These are phyloP conservation scores for Sordariomycetes sp. DNA, from an alignment of 2,329 filamentous ascomycete genomes.

Conservation along the genomic window DNA sequence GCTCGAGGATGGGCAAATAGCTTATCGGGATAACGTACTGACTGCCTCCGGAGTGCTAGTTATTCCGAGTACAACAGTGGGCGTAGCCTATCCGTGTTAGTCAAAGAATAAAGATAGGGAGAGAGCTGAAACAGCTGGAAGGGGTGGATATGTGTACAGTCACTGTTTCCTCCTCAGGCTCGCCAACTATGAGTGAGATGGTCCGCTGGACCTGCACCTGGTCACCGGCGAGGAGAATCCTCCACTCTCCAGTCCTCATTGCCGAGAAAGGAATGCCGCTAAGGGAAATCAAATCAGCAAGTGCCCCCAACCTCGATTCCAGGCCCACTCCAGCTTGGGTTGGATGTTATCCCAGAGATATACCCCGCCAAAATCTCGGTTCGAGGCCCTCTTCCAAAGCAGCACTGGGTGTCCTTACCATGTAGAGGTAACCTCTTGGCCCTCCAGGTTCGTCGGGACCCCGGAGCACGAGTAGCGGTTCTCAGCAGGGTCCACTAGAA, in stretches of 20 bases:
- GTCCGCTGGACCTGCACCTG: slow-evolving; percentile 23
- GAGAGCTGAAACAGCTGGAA: background rate
- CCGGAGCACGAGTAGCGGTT: slow-evolving; percentile 23
- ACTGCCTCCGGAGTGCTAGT: slow-evolving; percentile 23
- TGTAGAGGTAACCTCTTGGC: slow-evolving; percentile 22
- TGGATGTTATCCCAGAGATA: no score
- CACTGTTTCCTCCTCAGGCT: slow-evolving; percentile 19
- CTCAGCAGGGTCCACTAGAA: slow-evolving; percentile 19
- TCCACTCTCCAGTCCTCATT: slow-evolving; percentile 24
- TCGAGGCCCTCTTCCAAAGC: no score
- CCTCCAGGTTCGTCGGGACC: slow-evolving; percentile 21
- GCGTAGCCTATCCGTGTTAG: slow-evolving; percentile 18
- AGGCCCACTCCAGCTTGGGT: background rate
- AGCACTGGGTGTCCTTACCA: slow-evolving; percentile 16
- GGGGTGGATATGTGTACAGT: slow-evolving; percentile 15
- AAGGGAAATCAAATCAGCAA: background rate
- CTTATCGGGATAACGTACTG: slow-evolving; percentile 13
- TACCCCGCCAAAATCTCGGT: no score
- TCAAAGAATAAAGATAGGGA: no score
- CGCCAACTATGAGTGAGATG: slow-evolving; percentile 20
- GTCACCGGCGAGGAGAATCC: slow-evolving; percentile 22
- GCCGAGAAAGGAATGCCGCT: slow-evolving; percentile 24
- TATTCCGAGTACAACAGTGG: slow-evolving; percentile 23
- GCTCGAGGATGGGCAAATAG: background rate
- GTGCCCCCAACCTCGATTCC: background rate